Evolutionary conservation across 2,329 filamentous ascomycete species (phyloP).

Genomic region (Penicillium sp.): DNA sequence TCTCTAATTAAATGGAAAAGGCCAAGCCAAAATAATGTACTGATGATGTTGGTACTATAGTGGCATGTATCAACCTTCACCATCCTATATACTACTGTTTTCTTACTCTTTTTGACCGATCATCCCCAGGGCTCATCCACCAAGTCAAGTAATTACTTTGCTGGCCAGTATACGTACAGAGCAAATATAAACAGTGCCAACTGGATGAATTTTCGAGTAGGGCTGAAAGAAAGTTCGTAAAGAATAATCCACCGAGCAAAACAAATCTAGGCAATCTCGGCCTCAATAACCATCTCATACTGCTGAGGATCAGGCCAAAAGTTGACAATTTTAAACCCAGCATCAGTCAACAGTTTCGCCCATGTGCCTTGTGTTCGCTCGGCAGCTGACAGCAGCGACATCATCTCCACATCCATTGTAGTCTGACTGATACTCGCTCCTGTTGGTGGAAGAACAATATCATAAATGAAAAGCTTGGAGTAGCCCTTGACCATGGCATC

Average conservation of each 20-base stretch:
- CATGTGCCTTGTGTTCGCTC: constrained; percentile 33
- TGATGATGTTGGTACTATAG: no score
- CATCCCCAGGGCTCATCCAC: neutral
- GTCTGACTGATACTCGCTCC: constrained; percentile 32
- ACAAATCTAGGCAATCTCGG: constrained; percentile 16
- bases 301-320: constrained; percentile 31
- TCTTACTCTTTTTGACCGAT: neutral
- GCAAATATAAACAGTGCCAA: neutral
- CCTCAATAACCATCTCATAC: constrained; percentile 32
- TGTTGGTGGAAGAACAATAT: constrained; percentile 38
- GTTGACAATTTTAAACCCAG: constrained; percentile 29
- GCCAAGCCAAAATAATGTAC: no score
- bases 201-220: no score
- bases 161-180: neutral
- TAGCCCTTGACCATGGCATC: constrained; percentile 41
- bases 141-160: neutral
- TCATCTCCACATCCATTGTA: constrained; percentile 39
- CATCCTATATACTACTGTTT: neutral
- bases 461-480: constrained; percentile 41
- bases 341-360: constrained; percentile 24
- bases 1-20: neutral
- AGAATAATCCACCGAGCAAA: neutral
- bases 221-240: neutral
- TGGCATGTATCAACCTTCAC: neutral
- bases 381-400: constrained; percentile 48